Percentiles rank a stretch among this genome's conserved stretches.
Evolutionary conservation across 2,329 filamentous ascomycete genomes (phyloP).

Genomic region (Cladosporium austrohemisphaericum): DNA sequence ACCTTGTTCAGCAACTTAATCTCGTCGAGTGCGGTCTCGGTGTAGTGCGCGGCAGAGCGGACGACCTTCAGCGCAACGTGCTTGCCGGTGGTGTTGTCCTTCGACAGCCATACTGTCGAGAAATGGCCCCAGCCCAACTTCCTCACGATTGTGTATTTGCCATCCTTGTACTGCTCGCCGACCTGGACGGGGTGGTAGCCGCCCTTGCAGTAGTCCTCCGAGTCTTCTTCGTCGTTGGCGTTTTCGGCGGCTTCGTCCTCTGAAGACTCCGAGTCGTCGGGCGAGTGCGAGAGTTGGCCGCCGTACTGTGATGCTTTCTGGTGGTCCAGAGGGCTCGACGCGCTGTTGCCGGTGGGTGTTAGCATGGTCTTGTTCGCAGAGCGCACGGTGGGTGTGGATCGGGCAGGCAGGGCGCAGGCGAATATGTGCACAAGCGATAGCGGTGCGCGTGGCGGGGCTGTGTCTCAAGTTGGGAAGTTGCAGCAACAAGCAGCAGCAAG

Average conservation of each 20-base stretch:
- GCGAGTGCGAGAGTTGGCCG: constrained; percentile 65
- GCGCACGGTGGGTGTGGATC: constrained; percentile 3
- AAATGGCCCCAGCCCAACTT: constrained; percentile 99
- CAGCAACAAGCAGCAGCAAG: constrained; percentile 11
- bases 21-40: constrained; percentile 96
- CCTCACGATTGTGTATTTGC: constrained; percentile 91
- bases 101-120: constrained; percentile 85
- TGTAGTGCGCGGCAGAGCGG: constrained; percentile 95
- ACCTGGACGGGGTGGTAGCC: constrained; percentile 94
- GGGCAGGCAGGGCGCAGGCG: constrained; percentile 7
- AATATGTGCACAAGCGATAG: constrained; percentile 6
- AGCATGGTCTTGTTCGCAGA: constrained; percentile 22
- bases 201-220: constrained; percentile 98
- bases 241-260: constrained; percentile 85
- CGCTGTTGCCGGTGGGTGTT: constrained; percentile 22
- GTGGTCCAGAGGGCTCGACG: constrained; percentile 27
- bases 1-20: constrained; percentile 98
- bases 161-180: constrained; percentile 96
- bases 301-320: constrained; percentile 41
- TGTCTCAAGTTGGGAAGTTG: constrained; percentile 13
- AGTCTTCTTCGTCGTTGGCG: constrained; percentile 96
- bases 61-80: constrained; percentile 98
- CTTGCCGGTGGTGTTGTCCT: constrained; percentile 83
- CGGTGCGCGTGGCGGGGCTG: constrained; percentile 8
- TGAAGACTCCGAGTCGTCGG: constrained; percentile 57